Conservation (phyloP, 2,329 filamentous ascomycete species). For the Lachnellula subtilissima region DNA sequence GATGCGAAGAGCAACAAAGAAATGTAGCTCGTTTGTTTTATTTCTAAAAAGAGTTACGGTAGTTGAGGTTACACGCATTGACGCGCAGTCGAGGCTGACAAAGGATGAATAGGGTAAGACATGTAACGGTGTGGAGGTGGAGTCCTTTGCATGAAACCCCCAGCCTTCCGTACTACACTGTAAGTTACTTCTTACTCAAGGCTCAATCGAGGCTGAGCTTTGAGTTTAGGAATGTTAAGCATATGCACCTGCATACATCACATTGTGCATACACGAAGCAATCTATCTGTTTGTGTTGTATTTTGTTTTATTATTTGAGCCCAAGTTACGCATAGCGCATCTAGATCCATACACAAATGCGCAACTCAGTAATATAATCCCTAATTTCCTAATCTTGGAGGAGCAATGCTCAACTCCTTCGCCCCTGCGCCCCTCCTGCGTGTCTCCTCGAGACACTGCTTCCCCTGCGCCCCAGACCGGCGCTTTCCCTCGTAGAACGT, state of each 20-base stretch:
- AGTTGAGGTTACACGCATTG: background rate
- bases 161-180: background rate
- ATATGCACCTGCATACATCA: background rate
- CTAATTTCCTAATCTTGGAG: constrained; percentile 5
- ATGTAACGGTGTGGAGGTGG: background rate
- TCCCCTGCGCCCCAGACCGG: background rate
- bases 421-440: background rate
- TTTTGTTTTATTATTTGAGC: constrained; percentile 5
- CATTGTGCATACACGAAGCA: background rate
- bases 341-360: constrained; percentile 2
- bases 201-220: background rate
- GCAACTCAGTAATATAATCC: constrained; percentile 1
- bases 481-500: constrained; percentile 4
- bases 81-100: background rate
- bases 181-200: background rate
- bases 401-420: constrained; percentile 22
- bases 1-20: constrained; percentile 23
- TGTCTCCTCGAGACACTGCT: constrained; percentile 9
- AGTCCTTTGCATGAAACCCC: background rate
- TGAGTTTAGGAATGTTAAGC: background rate
- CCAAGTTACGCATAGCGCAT: constrained; percentile 7
- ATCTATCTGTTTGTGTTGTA: background rate
- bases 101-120: background rate
- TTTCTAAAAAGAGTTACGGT: background rate
- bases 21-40: background rate